Conservation (phyloP, 1,139 yeast species). For the Yarrowia galli region DNA sequence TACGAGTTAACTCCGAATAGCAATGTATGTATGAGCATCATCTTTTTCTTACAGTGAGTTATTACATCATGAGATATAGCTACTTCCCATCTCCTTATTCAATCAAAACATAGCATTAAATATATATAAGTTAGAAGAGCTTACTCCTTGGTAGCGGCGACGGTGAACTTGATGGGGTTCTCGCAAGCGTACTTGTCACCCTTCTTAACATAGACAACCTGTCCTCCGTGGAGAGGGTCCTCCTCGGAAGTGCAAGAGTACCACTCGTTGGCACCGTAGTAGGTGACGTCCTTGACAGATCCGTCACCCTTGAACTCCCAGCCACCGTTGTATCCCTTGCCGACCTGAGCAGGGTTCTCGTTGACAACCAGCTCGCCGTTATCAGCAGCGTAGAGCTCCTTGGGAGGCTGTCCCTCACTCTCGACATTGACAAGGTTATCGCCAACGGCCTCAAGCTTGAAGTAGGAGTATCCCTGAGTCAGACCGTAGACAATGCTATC, state of each 20-base stretch:
- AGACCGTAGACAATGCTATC: background rate
- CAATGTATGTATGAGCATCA: no score
- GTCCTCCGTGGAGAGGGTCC: slow-evolving; percentile 8
- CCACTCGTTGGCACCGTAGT: slow-evolving; percentile 6
- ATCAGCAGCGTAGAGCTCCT: slow-evolving; percentile 2
- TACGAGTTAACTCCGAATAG: no score
- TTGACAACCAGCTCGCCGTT: background rate
- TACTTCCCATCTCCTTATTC: background rate
- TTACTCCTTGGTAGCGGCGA: background rate
- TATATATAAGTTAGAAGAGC: background rate
- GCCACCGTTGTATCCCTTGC: slow-evolving; percentile 2
- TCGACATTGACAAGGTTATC: background rate
- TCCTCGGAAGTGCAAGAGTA: slow-evolving; percentile 4
- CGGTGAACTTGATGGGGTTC: background rate
- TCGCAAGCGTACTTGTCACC: background rate
- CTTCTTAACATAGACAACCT: background rate
- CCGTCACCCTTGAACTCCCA: slow-evolving; percentile 12
- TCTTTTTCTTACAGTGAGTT: no score
- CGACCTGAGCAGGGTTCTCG: background rate
- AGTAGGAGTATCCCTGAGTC: slow-evolving; percentile 1
- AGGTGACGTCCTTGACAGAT: slow-evolving; percentile 2
- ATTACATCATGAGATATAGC: no score
- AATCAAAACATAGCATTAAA: background rate
- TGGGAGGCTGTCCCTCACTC: background rate
- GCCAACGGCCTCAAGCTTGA: slow-evolving; percentile 2